Percentiles rank a stretch among this genome's conserved stretches.
phyloP scores from a whole-genome alignment of 2,329 filamentous ascomycete species.

The Fulvia fulva region DNA sequence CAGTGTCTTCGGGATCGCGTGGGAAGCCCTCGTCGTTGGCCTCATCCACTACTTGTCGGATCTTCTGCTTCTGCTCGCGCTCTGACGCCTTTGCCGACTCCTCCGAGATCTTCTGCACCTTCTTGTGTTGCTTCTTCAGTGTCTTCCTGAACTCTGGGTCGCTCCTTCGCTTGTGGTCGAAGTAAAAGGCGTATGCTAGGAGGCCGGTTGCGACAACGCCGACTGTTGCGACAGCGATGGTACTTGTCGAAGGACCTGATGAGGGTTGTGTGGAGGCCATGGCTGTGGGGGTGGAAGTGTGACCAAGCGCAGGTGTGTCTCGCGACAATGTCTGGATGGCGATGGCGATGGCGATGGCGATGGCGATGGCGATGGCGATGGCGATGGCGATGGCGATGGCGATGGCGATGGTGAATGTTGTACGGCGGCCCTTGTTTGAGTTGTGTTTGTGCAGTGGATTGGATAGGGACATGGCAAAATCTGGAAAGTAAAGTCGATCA shows the following conservation, averaged over 20 bases:
- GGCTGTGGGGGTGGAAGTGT: constrained; percentile 3
- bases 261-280: constrained; percentile 36
- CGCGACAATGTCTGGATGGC: not conserved
- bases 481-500: not conserved
- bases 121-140: constrained; percentile 70
- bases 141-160: constrained; percentile 60
- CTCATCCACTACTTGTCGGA: constrained; percentile 71
- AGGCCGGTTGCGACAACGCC: constrained; percentile 57
- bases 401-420: not conserved
- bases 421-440: not conserved
- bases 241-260: constrained; percentile 50
- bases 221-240: constrained; percentile 55
- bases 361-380: not conserved
- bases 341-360: not conserved
- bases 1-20: constrained; percentile 82
- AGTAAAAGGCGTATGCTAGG: constrained; percentile 63
- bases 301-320: not conserved
- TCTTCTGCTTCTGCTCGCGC: constrained; percentile 65
- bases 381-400: not conserved
- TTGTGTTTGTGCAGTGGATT: not conserved
- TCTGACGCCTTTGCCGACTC: constrained; percentile 64
- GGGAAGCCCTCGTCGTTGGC: constrained; percentile 92
- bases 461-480: not conserved
- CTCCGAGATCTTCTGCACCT: constrained; percentile 66
- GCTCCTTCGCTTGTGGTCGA: constrained; percentile 61